Base-by-base conservation (phyloP, 2,329 filamentous ascomycete genomes). In the Stromatinia cepivora region DNA sequence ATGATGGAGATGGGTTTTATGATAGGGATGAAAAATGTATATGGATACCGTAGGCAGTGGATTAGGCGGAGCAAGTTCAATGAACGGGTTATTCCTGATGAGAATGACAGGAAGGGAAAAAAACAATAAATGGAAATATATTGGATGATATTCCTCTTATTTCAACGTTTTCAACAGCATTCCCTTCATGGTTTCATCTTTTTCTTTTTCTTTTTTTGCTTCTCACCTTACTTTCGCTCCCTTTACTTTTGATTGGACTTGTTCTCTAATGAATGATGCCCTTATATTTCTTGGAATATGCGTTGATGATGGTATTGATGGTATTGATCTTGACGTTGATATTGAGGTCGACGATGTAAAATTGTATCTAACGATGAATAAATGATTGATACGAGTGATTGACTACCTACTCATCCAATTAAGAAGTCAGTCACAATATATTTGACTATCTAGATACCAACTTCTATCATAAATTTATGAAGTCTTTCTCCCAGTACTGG, bases 1-100 rank as follows among this genome's bases (percentile, higher is more conserved):
- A 63, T 28, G 46, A 25, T n/a, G 45, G 46, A 39, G 45, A 63
- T 28, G 61, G 31, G 31, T 39, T 63, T 52, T 15, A 63, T 31
- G 46, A 42, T 28, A 31, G 15, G 22, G 5, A 63, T 52, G 59
- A 46, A 50, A 50, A 22, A 63, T 63, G 31, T 42, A 25, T 31
- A 52, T 39, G 22, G 17, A 39, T 52, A 39, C 22, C n/a, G 20
- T 17, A 36, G 28, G 46, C 22, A 15, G 13, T 36, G 20, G 22
- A 17, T 6, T 25, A 45, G 45, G 45, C 45, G 57, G 39, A 45
- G 39, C 28, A n/a, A 59, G 36, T 46, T 46, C 57, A 20, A 50
- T 13, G 31, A 22, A 25, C 4, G 45, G 45, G 31, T 25, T 25
- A 17, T 39, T 50, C 22, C 59, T 63, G 59, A 46, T 48, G 59